Base-by-base conservation (phyloP, 345 rosid species). In the Acer yangbiense region DNA sequence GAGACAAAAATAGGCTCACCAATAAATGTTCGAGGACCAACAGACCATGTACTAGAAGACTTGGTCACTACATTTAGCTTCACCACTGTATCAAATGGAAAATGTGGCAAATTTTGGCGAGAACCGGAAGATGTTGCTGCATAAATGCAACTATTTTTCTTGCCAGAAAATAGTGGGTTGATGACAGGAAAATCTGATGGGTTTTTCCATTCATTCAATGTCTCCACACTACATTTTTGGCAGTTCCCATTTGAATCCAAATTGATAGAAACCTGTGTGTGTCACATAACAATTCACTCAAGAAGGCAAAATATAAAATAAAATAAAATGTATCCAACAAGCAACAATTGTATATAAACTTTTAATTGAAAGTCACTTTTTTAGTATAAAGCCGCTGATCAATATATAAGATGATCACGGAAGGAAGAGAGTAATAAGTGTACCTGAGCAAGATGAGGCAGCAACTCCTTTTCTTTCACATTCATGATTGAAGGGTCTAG, bases 1-100 rank as follows among this genome's bases (percentile, higher is more conserved):
- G 93, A 86, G 20, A 92, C 88, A 78, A 95, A 91, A 78, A 89
- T 87, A 4, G 98, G 99, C 84, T 95, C 99, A 17, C 98, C 99
- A 3, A 93, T 82, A 71, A 91, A 95, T 72, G 87, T 90, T 75
- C 99, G 83, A 72, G 87, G 73, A 41, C 87, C 86, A 9, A 83
- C 89, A 2, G 89, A 80, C 99, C 98, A 95, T n/a, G 89, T 83
- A 11, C 71, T 73, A 1, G 63, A 65, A 7, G 87, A 71, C 5
- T 80, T 79, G 21, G 80, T 81, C 12, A 52, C 72, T 48, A 79
- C 64, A 77, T 92, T 80, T 14, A 93, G 80, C 88, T 93, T 93
- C 82, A 90, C 91, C 58, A 95, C 90, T 43, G 84, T 92, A 71
- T 95, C 97, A 14, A 95, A 92, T 1, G 98, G 98, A 65, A 95